These are phyloP conservation scores for Aspergillus pseudoviridinutans DNA, from an alignment of 2,329 filamentous ascomycete genomes.

Conservation along the genomic window DNA sequence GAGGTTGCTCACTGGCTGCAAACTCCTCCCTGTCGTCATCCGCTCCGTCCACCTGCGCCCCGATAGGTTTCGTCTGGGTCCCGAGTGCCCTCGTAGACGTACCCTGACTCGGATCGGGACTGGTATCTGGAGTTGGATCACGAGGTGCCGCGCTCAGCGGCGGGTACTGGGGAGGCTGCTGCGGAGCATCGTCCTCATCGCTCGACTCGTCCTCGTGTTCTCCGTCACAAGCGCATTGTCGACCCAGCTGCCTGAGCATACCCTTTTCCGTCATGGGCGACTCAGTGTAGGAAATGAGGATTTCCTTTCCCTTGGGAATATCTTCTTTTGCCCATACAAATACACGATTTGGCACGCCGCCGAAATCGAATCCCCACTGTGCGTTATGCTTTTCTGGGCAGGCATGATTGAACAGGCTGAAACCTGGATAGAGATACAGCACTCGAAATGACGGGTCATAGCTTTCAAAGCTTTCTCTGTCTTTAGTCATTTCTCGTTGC, in stretches of 20 bases:
- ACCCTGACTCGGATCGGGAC: not conserved
- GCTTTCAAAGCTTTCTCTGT: not conserved
- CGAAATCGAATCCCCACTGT: constrained; percentile 25
- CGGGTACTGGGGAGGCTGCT: not conserved
- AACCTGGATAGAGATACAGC: constrained; percentile 30
- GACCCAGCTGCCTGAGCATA: constrained; percentile 12
- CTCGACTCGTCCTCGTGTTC: not conserved
- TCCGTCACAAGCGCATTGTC: constrained; percentile 11
- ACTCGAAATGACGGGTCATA: constrained; percentile 22
- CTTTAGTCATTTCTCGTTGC: constrained; percentile 5
- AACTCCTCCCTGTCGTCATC: not conserved
- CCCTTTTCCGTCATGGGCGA: constrained; percentile 1
- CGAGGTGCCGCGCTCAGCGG: not conserved
- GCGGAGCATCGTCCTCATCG: not conserved
- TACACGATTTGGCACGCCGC: constrained; percentile 24
- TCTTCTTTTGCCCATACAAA: constrained; percentile 23
- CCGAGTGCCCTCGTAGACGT: not conserved
- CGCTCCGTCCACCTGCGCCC: not conserved
- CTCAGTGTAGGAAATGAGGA: constrained; percentile 20
- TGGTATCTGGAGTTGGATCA: not conserved
- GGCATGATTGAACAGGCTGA: constrained; percentile 31
- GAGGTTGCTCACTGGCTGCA: not conserved
- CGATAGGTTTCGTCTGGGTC: not conserved
- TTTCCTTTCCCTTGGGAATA: constrained; percentile 24
- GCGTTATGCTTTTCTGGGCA: constrained; percentile 22